These are phyloP conservation scores for Colletotrichum euphorbiae DNA, from an alignment of 2,329 filamentous ascomycete species.

Conservation along the genomic window DNA sequence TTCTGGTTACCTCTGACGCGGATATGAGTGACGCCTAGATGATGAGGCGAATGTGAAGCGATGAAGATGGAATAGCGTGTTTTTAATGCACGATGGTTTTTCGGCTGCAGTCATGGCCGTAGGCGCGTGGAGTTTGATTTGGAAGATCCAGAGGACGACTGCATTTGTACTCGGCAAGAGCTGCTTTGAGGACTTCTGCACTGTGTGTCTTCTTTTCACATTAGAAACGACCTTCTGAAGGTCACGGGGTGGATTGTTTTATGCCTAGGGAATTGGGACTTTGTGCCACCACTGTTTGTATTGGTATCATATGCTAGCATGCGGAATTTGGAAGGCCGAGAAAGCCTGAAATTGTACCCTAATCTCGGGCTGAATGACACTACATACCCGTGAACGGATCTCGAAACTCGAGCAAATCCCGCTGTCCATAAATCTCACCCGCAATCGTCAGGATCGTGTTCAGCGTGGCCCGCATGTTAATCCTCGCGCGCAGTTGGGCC, in stretches of 20 bases:
- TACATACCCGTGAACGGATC: constrained; percentile 67
- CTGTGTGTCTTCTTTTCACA: constrained; percentile 1
- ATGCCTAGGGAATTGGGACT: neutral
- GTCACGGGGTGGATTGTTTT: constrained; percentile 11
- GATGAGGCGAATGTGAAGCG: neutral
- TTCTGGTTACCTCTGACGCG: constrained; percentile 62
- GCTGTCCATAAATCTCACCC: constrained; percentile 90
- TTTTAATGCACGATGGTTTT: constrained; percentile 10
- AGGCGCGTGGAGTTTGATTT: constrained; percentile 18
- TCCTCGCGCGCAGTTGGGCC: constrained; percentile 50
- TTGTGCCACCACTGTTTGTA: constrained; percentile 15
- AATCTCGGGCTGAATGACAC: neutral
- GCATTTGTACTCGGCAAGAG: constrained; percentile 41
- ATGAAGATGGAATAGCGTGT: neutral
- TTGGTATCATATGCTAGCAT: constrained; percentile 31
- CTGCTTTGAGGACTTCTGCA: constrained; percentile 40
- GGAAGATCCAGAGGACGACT: neutral
- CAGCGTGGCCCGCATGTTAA: constrained; percentile 76
- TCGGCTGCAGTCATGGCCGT: neutral
- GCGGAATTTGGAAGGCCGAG: neutral
- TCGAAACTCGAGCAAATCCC: constrained; percentile 83
- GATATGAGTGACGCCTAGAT: constrained; percentile 54
- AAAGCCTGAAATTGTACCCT: constrained; percentile 20
- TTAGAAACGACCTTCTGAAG: neutral
- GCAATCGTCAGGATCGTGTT: constrained; percentile 93